phyloP scores from a whole-genome alignment of 1,139 yeast genomes.

The Blastobotrys serpentis region DNA sequence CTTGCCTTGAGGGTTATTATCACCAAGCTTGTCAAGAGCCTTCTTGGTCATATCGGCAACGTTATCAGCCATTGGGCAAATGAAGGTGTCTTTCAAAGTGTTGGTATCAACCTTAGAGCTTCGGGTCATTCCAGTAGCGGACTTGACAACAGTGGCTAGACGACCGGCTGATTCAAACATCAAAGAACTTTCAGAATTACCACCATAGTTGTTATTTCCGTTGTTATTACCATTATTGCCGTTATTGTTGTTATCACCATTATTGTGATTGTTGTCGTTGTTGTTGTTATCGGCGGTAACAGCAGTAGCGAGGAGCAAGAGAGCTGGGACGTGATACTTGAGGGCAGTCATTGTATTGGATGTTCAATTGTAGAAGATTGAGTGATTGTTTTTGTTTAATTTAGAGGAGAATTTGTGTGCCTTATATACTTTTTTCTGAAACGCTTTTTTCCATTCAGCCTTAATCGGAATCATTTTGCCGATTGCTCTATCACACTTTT shows the following conservation, averaged over 20 bases:
- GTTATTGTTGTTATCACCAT: too few relatives aligned
- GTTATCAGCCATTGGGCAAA: slow-evolving; percentile 8
- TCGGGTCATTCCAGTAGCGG: not conserved
- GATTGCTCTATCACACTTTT: too few relatives aligned
- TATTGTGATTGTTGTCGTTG: too few relatives aligned
- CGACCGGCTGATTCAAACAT: not conserved
- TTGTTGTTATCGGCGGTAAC: not conserved
- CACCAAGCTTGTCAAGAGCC: slow-evolving; percentile 5
- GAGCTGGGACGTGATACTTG: not conserved
- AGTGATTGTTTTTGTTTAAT: too few relatives aligned
- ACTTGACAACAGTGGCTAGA: not conserved
- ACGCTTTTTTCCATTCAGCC: too few relatives aligned
- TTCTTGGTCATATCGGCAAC: slow-evolving; percentile 1
- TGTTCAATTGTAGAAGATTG: too few relatives aligned
- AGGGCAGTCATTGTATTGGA: not conserved
- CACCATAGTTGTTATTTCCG: not conserved
- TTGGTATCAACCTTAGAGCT: not conserved
- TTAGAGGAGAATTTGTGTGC: too few relatives aligned
- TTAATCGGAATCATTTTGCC: too few relatives aligned
- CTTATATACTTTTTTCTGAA: too few relatives aligned
- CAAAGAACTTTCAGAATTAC: not conserved
- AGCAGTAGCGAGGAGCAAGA: not conserved
- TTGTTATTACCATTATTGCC: not conserved
- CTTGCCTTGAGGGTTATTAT: slow-evolving; percentile 6
- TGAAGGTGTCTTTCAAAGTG: slow-evolving; percentile 1